phyloP scores from a whole-genome alignment of 192 early-diverging fungal species.

The Rhizophagus sp. region DNA sequence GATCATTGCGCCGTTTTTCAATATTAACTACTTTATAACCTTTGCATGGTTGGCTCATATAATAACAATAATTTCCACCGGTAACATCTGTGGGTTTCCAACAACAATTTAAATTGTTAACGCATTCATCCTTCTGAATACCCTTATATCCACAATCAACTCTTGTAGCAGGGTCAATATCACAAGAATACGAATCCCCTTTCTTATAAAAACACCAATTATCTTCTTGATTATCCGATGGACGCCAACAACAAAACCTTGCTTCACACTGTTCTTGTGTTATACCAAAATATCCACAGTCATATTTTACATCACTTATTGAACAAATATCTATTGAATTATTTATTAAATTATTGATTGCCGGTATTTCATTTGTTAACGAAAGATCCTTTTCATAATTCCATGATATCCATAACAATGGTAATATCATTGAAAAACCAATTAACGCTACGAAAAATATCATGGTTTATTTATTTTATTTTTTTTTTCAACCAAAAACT shows the following conservation, averaged over 20 bases:
- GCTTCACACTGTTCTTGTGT: background rate
- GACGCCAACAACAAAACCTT: conserved; percentile 2
- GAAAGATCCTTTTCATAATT: background rate
- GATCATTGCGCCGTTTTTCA: background rate
- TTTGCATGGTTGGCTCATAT: background rate
- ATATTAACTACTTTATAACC: conserved; percentile 1
- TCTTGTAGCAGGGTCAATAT: background rate
- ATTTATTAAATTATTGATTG: background rate
- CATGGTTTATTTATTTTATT: background rate
- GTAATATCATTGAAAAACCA: background rate
- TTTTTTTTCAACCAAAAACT: no score
- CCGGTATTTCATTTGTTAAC: background rate
- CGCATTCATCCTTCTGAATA: background rate
- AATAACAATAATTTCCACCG: background rate
- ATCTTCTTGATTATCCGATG: background rate
- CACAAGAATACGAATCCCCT: background rate
- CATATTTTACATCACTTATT: background rate
- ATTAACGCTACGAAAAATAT: background rate
- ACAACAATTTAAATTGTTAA: conserved; percentile 11
- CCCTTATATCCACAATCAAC: background rate
- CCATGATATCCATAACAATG: background rate
- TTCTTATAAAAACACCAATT: conserved; percentile 15
- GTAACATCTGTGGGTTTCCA: conserved; percentile 9
- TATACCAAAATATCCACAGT: conserved; percentile 23
- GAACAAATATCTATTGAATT: background rate